These are phyloP conservation scores for Sarcodon sp. DNA, from an alignment of 768 basidiomycete species.

Conservation along the genomic window DNA sequence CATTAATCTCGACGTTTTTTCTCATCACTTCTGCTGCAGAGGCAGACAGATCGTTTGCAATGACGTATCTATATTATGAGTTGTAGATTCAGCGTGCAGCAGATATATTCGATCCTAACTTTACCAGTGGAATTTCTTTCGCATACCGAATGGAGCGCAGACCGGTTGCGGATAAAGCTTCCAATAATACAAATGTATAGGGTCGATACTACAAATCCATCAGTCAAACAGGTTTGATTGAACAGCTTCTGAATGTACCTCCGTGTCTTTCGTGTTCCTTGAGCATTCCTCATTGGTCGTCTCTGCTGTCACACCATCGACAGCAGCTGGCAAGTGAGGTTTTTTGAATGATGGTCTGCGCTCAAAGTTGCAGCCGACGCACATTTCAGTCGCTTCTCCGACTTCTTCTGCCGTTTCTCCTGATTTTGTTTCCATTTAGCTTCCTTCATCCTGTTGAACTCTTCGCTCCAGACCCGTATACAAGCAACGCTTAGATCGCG, in stretches of 20 bases:
- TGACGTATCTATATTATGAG: slow-evolving; percentile 50
- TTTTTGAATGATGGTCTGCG: slow-evolving; percentile 1
- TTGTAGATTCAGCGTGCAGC: background rate
- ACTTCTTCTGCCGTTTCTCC: slow-evolving; percentile 31
- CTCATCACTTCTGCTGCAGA: slow-evolving; percentile 78
- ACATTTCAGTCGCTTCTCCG: slow-evolving; percentile 33
- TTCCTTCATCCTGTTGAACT: slow-evolving; percentile 48
- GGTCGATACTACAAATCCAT: slow-evolving; percentile 31
- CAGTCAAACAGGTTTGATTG: background rate
- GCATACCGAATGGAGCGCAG: slow-evolving; percentile 94
- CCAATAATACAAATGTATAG: slow-evolving; percentile 68
- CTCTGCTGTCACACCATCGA: background rate
- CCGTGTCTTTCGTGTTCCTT: slow-evolving; percentile 2
- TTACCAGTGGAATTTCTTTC: slow-evolving; percentile 86
- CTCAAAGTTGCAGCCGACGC: slow-evolving; percentile 7
- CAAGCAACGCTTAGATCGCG: slow-evolving; percentile 86
- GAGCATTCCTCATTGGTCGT: background rate
- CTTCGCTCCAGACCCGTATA: slow-evolving; percentile 82
- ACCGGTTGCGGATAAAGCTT: slow-evolving; percentile 93
- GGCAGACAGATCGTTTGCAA: slow-evolving; percentile 88
- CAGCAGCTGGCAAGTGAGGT: background rate
- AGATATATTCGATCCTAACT: slow-evolving; percentile 31
- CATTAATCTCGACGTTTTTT: slow-evolving; percentile 77
- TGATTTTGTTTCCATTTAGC: slow-evolving; percentile 41
- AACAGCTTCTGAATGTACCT: slow-evolving; percentile 4